Evolutionary conservation across 2,329 filamentous ascomycete genomes (phyloP), one percentile per base, ranked within the genome.

Genomic region (Coniella lustricola): DNA sequence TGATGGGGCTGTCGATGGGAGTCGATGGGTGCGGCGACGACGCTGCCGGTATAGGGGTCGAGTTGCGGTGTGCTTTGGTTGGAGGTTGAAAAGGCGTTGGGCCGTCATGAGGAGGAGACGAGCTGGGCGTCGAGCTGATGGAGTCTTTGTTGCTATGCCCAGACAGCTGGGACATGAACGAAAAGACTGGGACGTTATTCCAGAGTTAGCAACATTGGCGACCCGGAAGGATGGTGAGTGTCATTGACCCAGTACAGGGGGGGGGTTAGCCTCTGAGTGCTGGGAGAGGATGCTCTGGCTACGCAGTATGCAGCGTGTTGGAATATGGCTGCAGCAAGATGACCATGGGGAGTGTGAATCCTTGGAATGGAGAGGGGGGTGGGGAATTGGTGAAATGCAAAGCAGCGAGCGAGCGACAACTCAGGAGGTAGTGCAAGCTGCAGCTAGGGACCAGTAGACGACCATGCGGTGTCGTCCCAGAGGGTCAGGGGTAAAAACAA

Each of bases 141-240:
- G 70, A 71, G 59, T 70, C 66, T 56, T 59, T 61, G 51, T 43
- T 51, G 48, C 51, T 50, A 50, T 66, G 61, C 56, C 70, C 71
- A 56, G 84, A 85, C 73, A 87, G 83, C 69, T 84, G 81, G 66
- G 86, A 89, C 78, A 94, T 91, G 69, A 94, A 94, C 59, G 88
- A 94, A 59, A 90, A 75, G 49, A 95, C 89, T 94, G 65, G 50
- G 43, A 40, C 31, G 50, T 48, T 17, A 48, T 44, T 39, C 46
- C 21, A 36, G 32, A 42, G 55, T 49, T 50, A 53, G 48, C 45
- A 56, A 49, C 51, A 52, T 45, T 43, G 49, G 45, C 33, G 47
- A 46, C 37, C 29, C 44, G 51, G 36, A 37, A 46, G 46, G 10
- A 29, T 29, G 25, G 25, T 29, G 37, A 41, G 9, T 40, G 39